These are phyloP conservation scores for Dittrichia graveolens DNA, from an alignment of 129 eudicot species.

Conservation along the genomic window DNA sequence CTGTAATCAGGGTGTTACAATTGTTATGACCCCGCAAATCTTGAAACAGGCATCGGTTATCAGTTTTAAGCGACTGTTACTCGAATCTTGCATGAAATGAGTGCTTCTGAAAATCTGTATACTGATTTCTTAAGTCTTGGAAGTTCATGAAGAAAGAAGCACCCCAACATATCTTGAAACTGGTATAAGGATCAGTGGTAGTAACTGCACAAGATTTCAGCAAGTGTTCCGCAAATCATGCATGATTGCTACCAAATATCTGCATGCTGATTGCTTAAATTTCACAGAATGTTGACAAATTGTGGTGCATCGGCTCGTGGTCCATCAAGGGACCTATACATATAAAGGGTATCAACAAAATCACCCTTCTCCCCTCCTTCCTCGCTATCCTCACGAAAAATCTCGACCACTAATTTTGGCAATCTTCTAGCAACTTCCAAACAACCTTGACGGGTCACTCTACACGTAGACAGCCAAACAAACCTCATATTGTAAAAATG, in stretches of 20 bases:
- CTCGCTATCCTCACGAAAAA: constrained; percentile 39
- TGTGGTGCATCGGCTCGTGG: constrained; percentile 65
- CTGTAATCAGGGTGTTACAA: not conserved
- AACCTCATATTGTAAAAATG: constrained; percentile 79
- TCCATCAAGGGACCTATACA: constrained; percentile 75
- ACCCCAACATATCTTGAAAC: not conserved
- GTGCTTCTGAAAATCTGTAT: not conserved
- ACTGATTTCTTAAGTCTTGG: not conserved
- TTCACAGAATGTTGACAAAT: constrained; percentile 58
- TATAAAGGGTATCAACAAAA: constrained; percentile 55
- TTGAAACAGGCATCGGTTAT: not conserved
- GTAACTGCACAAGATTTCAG: not conserved
- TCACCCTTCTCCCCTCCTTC: constrained; percentile 45
- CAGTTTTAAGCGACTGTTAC: constrained; percentile 3
- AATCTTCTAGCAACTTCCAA: constrained; percentile 49
- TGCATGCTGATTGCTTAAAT: not conserved
- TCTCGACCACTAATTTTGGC: constrained; percentile 66
- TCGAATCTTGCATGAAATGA: not conserved
- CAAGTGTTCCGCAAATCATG: not conserved
- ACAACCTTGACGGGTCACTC: constrained; percentile 58
- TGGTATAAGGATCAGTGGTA: not conserved
- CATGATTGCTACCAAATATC: not conserved
- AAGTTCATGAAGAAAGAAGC: constrained; percentile 1
- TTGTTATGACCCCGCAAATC: constrained; percentile 1
- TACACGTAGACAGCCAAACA: constrained; percentile 70